Base-by-base conservation (phyloP, 345 rosid genomes). In the Salix koriyanagi region DNA sequence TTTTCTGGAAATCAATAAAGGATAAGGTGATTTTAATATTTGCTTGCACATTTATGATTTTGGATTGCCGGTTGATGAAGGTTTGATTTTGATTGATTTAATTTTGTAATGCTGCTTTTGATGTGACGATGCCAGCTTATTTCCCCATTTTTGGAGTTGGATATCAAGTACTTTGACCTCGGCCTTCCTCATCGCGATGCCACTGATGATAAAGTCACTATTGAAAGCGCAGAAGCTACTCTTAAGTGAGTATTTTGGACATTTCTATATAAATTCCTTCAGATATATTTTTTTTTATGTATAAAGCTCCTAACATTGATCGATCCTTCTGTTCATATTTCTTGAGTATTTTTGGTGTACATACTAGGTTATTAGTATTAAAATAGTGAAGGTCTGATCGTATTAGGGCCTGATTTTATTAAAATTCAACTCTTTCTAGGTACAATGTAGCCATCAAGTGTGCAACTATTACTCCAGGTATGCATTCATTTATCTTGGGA, bases 1-100 rank as follows among this genome's bases (percentile, higher is more conserved):
- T 93, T 74, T 86, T 96, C 79, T 96, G 99, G 99, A 81, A 91
- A 82, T 89, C 87, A n/a, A 96, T 96, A 39, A 96, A 96, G 92
- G 96, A 92, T 52, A 93, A 96, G 99, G 99, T 93, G 77, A 82
- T 65, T n/a, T 37, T 30, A 23, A 30, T 64, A 32, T 50, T 72
- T 46, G 21, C 4, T 44, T 13, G 7, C 30, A 18, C 50, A 30
- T 42, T 37, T 25, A 34, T 39, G 42, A 46, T 1, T 44, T 6
- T 37, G 28, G 39, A 11, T n/a, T 28, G 52, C 23, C 25, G 68
- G 41, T 70, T n/a, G 64, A 4, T 58, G 37, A 4, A 37, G 34
- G 70, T 6, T 39, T 71, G 42, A 14, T 15, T 41, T 4, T n/a
- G 19, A 15, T 42, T 41, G 42, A 14, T 15, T 41, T 4, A n/a